These are phyloP conservation scores for Penicillium pancosmium DNA, from an alignment of 495 filamentous ascomycete species.

Conservation along the genomic window DNA sequence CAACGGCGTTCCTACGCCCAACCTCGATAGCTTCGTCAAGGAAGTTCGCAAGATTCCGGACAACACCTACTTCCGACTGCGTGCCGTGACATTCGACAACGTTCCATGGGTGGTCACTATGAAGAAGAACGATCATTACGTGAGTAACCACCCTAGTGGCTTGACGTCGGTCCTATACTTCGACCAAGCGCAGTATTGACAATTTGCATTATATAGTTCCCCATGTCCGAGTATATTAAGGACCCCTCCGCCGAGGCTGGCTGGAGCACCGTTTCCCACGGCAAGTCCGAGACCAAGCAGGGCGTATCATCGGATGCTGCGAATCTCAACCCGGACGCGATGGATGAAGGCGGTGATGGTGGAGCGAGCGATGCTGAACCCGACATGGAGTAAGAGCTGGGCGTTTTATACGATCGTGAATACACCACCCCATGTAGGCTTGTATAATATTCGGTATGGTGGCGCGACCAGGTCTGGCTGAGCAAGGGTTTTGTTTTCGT, in stretches of 20 bases:
- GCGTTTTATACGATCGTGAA: conserved; percentile 7
- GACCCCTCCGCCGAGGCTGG: conserved; percentile 62
- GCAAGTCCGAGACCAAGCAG: conserved; percentile 51
- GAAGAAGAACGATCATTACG: conserved; percentile 99
- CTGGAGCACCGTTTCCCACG: conserved; percentile 74
- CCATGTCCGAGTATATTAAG: conserved; percentile 85
- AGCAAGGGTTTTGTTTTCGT: not conserved
- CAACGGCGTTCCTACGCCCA: conserved; percentile 80
- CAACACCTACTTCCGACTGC: conserved; percentile 95
- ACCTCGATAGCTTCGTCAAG: conserved; percentile 76
- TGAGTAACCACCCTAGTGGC: conserved; percentile 30
- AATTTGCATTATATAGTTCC: conserved; percentile 55
- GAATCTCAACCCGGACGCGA: conserved; percentile 51
- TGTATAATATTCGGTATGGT: conserved; percentile 30
- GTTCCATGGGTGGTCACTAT: conserved; percentile 98
- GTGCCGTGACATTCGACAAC: conserved; percentile 94
- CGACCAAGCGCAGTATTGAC: not conserved
- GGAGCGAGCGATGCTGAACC: conserved; percentile 44
- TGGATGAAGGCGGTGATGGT: conserved; percentile 43
- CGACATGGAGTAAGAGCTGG: conserved; percentile 26
- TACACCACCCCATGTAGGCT: conserved; percentile 8
- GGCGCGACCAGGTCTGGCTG: conserved; percentile 18
- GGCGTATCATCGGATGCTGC: conserved; percentile 40
- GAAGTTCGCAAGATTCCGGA: conserved; percentile 86
- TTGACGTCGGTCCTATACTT: not conserved